Evolutionary conservation across 305 asterid genomes (phyloP).

Genomic region (Lippia alba): DNA sequence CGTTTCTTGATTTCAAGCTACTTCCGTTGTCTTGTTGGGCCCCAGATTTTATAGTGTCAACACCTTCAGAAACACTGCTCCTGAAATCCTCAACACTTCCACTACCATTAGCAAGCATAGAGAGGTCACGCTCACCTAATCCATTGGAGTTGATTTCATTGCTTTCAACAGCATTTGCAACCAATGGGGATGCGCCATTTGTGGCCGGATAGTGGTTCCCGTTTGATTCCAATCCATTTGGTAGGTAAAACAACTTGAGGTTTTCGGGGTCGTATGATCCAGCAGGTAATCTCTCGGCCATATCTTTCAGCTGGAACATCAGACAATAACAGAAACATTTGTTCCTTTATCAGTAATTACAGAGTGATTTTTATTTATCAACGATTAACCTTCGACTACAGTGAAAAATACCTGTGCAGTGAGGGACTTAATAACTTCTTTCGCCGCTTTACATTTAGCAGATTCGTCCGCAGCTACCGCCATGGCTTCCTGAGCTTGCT

Average conservation of each 20-base stretch:
- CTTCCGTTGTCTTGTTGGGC: constrained; percentile 52
- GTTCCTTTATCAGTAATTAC: too few relatives aligned
- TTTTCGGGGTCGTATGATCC: constrained; percentile 81
- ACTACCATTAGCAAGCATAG: not conserved
- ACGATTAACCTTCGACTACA: too few relatives aligned
- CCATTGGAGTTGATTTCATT: constrained; percentile 50
- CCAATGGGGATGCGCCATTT: constrained; percentile 49
- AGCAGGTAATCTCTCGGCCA: constrained; percentile 94
- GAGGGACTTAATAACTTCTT: constrained; percentile 93
- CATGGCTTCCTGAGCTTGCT: constrained; percentile 86
- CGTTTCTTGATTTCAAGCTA: constrained; percentile 54
- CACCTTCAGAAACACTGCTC: constrained; percentile 53
- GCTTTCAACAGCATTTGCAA: constrained; percentile 31
- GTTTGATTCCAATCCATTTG: constrained; percentile 71
- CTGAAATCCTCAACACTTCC: constrained; percentile 41
- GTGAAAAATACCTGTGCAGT: constrained; percentile 68
- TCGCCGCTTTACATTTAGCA: constrained; percentile 91
- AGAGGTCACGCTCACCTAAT: constrained; percentile 45
- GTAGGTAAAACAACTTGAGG: constrained; percentile 67
- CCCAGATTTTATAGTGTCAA: constrained; percentile 28
- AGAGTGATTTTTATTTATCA: too few relatives aligned
- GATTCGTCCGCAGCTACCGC: constrained; percentile 87
- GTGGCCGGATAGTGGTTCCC: constrained; percentile 50
- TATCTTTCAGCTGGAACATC: constrained; percentile 79
- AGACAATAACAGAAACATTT: constrained; percentile 12